These are phyloP conservation scores for Metschnikowia chrysomelidarum DNA, from an alignment of 805 yeast species.

Conservation along the genomic window DNA sequence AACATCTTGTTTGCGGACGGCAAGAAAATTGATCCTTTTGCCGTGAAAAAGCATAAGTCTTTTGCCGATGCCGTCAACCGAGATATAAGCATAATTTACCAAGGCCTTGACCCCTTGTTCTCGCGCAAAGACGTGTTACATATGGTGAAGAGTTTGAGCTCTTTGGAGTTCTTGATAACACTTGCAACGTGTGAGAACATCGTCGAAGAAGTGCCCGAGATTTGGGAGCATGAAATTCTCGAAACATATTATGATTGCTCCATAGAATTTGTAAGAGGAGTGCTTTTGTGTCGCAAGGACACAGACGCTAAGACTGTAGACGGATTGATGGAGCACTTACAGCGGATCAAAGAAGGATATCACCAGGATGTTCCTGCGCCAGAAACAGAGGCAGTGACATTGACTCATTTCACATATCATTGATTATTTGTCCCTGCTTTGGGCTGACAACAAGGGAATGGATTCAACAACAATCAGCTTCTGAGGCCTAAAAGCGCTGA, in stretches of 20 bases:
- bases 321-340: constrained; percentile 27
- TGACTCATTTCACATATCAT: constrained; percentile 31
- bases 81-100: constrained; percentile 38
- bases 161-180: constrained; percentile 40
- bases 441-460: too few species aligned
- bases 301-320: constrained; percentile 32
- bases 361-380: constrained; percentile 38
- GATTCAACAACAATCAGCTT: too few species aligned
- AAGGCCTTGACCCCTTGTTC: constrained; percentile 35
- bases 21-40: constrained; percentile 39
- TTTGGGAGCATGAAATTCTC: constrained; percentile 59
- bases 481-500: too few species aligned
- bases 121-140: constrained; percentile 40
- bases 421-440: too few species aligned
- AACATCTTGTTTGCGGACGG: constrained; percentile 42
- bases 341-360: constrained; percentile 29
- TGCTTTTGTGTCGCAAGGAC: constrained; percentile 53
- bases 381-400: constrained; percentile 28
- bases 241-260: constrained; percentile 76
- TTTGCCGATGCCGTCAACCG: constrained; percentile 39
- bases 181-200: constrained; percentile 41
- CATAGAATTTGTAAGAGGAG: constrained; percentile 60
- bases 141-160: constrained; percentile 38
- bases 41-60: constrained; percentile 34
- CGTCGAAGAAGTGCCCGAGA: constrained; percentile 33